phyloP scores from a whole-genome alignment of 1,284 basidiomycete species.

The Ustilago crameri region DNA sequence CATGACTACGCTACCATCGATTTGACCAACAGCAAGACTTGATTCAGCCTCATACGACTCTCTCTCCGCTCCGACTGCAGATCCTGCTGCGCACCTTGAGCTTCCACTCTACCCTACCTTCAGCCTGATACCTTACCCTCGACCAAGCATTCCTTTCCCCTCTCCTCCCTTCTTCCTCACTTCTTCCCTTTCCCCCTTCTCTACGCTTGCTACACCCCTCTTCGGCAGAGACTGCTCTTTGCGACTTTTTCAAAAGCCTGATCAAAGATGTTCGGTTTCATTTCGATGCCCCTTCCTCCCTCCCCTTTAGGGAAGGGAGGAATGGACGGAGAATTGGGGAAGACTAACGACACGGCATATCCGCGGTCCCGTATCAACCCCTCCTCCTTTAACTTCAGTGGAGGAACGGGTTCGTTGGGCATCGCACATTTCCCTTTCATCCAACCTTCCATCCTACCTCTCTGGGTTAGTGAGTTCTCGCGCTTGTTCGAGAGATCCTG shows the following conservation, averaged over 20 bases:
- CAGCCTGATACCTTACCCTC: too few relatives aligned
- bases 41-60: too few relatives aligned
- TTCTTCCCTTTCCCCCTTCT: not conserved
- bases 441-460: not conserved
- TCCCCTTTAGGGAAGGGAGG: not conserved
- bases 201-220: conserved; percentile 19
- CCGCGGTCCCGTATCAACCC: conserved; percentile 47
- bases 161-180: not conserved
- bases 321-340: conserved; percentile 41
- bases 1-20: too few relatives aligned
- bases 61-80: too few relatives aligned
- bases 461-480: too few relatives aligned
- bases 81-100: too few relatives aligned
- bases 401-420: conserved; percentile 50
- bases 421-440: conserved; percentile 25
- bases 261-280: conserved; percentile 51
- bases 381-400: conserved; percentile 37
- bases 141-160: not conserved
- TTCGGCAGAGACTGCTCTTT: conserved; percentile 52
- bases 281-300: conserved; percentile 18
- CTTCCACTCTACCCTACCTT: too few relatives aligned
- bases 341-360: conserved; percentile 42
- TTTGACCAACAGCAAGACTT: too few relatives aligned
- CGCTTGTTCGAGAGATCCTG: not conserved
- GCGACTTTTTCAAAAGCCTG: conserved; percentile 11